These are phyloP conservation scores for Xylaria telfairii DNA, from an alignment of 495 filamentous ascomycete species.

Conservation along the genomic window DNA sequence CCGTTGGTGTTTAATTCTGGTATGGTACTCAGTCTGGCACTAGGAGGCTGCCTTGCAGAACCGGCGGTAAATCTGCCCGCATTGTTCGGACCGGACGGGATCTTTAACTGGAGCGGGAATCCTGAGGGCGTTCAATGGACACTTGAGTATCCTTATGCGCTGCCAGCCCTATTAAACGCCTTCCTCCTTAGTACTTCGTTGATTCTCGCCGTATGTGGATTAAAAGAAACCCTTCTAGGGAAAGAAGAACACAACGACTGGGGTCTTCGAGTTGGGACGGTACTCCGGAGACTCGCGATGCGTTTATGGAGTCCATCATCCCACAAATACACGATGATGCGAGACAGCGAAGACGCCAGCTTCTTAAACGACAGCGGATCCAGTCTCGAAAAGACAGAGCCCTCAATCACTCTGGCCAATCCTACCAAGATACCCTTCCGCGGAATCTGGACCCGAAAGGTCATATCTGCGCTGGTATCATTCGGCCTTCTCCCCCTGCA, in stretches of 20 bases:
- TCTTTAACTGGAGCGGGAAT: conserved; percentile 40
- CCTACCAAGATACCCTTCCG: conserved; percentile 56
- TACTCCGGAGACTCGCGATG: conserved; percentile 41
- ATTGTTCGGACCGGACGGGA: conserved; percentile 63
- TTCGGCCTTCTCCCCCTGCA: conserved; percentile 76
- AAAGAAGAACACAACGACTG: conserved; percentile 36
- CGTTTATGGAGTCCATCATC: conserved; percentile 5
- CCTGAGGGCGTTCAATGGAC: conserved; percentile 42
- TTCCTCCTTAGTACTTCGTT: conserved; percentile 33
- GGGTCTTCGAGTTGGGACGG: conserved; percentile 32
- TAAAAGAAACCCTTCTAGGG: conserved; percentile 39
- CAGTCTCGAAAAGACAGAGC: background rate
- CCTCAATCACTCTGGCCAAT: conserved; percentile 15
- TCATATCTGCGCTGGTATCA: conserved; percentile 65
- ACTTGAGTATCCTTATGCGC: conserved; percentile 48
- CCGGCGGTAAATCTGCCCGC: conserved; percentile 67
- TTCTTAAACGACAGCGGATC: conserved; percentile 30
- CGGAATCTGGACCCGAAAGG: conserved; percentile 66
- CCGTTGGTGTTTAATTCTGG: conserved; percentile 82
- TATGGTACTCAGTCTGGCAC: conserved; percentile 60
- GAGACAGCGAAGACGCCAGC: conserved; percentile 26
- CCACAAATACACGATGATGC: conserved; percentile 28
- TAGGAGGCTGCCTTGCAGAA: conserved; percentile 76
- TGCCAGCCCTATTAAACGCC: conserved; percentile 42
- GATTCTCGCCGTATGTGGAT: conserved; percentile 27